Percentiles rank a stretch among this genome's conserved stretches.
Evolutionary conservation across 805 yeast genomes (phyloP).

Genomic region (Candida oleophila): DNA sequence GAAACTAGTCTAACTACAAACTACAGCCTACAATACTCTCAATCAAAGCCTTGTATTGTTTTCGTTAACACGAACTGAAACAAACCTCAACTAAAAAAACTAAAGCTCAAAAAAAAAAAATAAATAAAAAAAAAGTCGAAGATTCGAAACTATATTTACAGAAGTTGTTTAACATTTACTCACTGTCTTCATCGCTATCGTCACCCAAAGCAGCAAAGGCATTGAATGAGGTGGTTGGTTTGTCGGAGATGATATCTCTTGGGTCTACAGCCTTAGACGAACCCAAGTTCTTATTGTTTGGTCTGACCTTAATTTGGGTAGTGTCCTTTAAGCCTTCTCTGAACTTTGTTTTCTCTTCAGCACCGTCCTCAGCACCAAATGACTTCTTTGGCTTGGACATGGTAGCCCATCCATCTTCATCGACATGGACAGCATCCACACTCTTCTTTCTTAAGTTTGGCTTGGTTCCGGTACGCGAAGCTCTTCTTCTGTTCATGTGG

Average conservation of each 20-base stretch:
- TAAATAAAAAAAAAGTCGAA: not conserved
- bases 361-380: slow-evolving; percentile 49
- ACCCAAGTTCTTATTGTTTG: slow-evolving; percentile 73
- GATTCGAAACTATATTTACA: not conserved
- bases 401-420: slow-evolving; percentile 85
- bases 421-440: slow-evolving; percentile 51
- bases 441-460: slow-evolving; percentile 61
- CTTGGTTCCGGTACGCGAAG: slow-evolving; percentile 45
- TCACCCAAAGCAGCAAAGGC: slow-evolving; percentile 79
- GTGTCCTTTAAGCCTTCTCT: slow-evolving; percentile 49
- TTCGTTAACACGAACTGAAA: too few species aligned
- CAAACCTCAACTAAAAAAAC: not conserved
- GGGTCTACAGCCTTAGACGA: slow-evolving; percentile 73
- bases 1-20: too few species aligned
- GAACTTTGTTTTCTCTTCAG: slow-evolving; percentile 45
- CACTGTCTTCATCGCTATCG: slow-evolving; percentile 34
- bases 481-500: slow-evolving; percentile 60
- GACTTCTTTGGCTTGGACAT: slow-evolving; percentile 46
- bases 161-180: slow-evolving; percentile 4
- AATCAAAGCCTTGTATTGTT: not conserved
- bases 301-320: slow-evolving; percentile 52
- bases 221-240: slow-evolving; percentile 65
- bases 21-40: not conserved
- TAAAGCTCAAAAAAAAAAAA: not conserved
- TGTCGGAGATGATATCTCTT: slow-evolving; percentile 68